A percentile compares a stretch with the other conserved stretches of the same genome.
These are phyloP conservation scores for Fusarium sp. DNA, from an alignment of 2,329 filamentous ascomycete species.

Conservation along the genomic window DNA sequence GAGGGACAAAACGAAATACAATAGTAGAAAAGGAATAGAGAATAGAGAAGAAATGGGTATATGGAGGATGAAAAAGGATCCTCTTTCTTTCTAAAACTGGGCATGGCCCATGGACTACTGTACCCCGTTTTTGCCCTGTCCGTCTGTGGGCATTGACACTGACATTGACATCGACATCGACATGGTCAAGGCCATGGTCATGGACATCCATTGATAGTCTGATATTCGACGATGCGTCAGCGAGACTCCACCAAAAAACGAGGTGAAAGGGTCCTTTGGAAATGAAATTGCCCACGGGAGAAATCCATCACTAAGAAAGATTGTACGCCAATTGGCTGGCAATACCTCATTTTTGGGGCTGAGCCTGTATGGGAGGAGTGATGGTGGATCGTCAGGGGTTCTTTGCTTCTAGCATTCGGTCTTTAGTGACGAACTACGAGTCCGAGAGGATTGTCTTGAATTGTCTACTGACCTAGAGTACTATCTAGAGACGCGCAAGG, in stretches of 20 bases:
- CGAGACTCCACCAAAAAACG: conserved; percentile 24
- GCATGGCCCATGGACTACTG: not conserved
- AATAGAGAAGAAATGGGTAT: conserved; percentile 4
- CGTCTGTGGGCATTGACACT: conserved; percentile 16
- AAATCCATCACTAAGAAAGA: conserved; percentile 8
- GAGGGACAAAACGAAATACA: conserved; percentile 5
- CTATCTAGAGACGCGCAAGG: not conserved
- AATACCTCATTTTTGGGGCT: not conserved
- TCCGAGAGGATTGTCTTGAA: not conserved
- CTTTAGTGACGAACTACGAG: not conserved
- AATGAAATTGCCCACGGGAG: conserved; percentile 30
- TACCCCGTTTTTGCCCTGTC: conserved; percentile 16
- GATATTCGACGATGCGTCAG: conserved; percentile 29
- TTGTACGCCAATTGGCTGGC: not conserved
- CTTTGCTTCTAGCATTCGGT: not conserved
- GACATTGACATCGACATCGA: conserved; percentile 3
- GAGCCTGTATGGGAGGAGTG: not conserved
- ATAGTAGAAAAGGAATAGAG: not conserved
- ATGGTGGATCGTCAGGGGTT: conserved; percentile 6
- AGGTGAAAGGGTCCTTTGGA: conserved; percentile 18
- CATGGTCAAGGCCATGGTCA: not conserved
- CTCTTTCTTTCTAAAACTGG: conserved; percentile 16
- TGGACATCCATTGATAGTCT: conserved; percentile 6
- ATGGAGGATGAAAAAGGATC: conserved; percentile 2
- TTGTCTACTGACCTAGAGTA: not conserved